Evolutionary conservation across 306 rosid species (phyloP).

Genomic region (Astragalus glycyphyllos): DNA sequence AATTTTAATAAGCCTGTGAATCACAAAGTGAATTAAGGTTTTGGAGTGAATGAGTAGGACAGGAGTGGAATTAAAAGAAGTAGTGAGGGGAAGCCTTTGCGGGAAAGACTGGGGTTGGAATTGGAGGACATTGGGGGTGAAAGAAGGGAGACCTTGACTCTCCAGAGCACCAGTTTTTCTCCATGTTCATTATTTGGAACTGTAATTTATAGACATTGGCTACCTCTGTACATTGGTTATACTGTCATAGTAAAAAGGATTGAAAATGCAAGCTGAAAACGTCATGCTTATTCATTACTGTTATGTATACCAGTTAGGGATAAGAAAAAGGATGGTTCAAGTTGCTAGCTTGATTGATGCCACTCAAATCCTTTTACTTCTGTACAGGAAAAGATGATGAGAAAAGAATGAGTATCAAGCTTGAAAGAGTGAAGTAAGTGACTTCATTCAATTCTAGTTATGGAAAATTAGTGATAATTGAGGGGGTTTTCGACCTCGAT

Average conservation of each 20-base stretch:
- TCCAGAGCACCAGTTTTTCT: neutral
- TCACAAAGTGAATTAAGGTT: neutral
- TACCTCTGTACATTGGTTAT: neutral
- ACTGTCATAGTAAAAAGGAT: conserved; percentile 3
- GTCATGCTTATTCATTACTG: neutral
- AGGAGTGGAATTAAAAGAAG: neutral
- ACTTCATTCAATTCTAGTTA: conserved; percentile 7
- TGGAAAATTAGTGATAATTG: neutral
- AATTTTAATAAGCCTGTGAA: neutral
- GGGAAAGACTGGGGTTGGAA: no score
- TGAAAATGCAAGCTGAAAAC: neutral
- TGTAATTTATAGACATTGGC: no score
- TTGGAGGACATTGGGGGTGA: neutral
- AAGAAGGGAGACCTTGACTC: neutral
- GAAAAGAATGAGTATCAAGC: conserved; percentile 72
- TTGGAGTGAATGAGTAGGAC: neutral
- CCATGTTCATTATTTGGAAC: no score
- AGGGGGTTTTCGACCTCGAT: neutral
- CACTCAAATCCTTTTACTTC: conserved; percentile 38
- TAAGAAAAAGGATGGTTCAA: conserved; percentile 30
- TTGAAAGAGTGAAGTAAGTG: conserved; percentile 86
- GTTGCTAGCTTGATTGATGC: conserved; percentile 18
- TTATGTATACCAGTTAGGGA: neutral
- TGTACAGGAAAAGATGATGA: conserved; percentile 76
- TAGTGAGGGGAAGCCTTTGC: neutral